Evolutionary conservation across 2,329 filamentous ascomycete species (phyloP).

Genomic region (Verticillium klebahnii): DNA sequence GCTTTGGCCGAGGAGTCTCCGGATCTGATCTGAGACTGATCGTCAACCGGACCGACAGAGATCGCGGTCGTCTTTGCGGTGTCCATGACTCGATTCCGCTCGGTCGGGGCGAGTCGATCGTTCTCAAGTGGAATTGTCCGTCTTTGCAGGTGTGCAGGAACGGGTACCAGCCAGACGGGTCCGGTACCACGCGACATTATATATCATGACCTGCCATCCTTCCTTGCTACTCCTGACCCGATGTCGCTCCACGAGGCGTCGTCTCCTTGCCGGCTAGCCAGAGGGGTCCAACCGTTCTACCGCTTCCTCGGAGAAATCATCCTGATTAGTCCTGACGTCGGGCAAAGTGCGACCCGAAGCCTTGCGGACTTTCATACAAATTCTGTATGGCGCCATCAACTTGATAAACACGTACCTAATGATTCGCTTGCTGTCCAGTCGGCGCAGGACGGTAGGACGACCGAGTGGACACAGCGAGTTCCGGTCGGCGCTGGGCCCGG

Average conservation of each 20-base stretch:
- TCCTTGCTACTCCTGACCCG: background rate
- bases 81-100: background rate
- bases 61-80: background rate
- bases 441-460: background rate
- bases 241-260: background rate
- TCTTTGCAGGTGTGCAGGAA: background rate
- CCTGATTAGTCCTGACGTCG: background rate
- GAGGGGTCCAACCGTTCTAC: background rate
- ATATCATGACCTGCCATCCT: background rate
- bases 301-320: background rate
- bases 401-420: background rate
- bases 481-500: background rate
- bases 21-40: background rate
- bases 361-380: background rate
- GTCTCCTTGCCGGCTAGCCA: background rate
- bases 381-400: background rate
- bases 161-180: background rate
- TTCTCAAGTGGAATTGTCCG: background rate
- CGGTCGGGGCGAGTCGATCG: background rate
- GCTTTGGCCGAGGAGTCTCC: background rate
- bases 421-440: background rate
- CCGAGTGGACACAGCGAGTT: background rate
- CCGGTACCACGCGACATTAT: background rate
- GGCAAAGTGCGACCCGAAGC: background rate
- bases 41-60: background rate